phyloP scores from a whole-genome alignment of 2,329 filamentous ascomycete genomes.

The Epichloe baconii region DNA sequence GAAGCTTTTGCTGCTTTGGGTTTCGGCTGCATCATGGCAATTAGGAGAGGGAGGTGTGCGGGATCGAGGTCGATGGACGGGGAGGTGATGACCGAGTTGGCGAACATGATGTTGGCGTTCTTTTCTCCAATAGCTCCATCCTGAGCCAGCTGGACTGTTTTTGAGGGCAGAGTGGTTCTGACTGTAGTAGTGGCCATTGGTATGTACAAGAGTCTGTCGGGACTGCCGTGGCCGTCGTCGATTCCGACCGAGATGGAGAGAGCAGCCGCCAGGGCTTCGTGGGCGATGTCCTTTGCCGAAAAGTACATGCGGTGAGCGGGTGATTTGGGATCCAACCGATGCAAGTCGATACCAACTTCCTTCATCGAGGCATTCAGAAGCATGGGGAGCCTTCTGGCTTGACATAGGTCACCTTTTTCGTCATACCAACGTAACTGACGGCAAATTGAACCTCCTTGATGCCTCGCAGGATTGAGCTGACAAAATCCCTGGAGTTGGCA shows the following conservation, averaged over 20 bases:
- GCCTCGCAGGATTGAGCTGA: slow-evolving; percentile 77
- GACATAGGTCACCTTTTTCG: slow-evolving; percentile 61
- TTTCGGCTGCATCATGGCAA: slow-evolving; percentile 57
- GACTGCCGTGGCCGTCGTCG: slow-evolving; percentile 76
- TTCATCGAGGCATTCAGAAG: slow-evolving; percentile 87
- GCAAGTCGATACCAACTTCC: slow-evolving; percentile 84
- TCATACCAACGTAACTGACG: slow-evolving; percentile 78
- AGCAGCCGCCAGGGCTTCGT: slow-evolving; percentile 84
- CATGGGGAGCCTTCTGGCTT: slow-evolving; percentile 54
- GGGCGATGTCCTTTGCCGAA: slow-evolving; percentile 78
- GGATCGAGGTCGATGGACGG: slow-evolving; percentile 89
- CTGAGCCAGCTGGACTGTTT: slow-evolving; percentile 71
- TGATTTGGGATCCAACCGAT: slow-evolving; percentile 82
- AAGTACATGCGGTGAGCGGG: slow-evolving; percentile 99
- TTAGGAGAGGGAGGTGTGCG: slow-evolving; percentile 73
- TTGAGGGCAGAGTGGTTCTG: slow-evolving; percentile 86
- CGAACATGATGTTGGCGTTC: slow-evolving; percentile 92
- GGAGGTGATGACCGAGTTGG: slow-evolving; percentile 91
- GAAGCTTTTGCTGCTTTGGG: slow-evolving; percentile 20
- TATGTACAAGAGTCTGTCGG: slow-evolving; percentile 80
- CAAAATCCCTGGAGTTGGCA: slow-evolving; percentile 84
- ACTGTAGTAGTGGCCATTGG: slow-evolving; percentile 96
- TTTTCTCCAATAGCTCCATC: slow-evolving; percentile 64
- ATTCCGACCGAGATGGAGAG: slow-evolving; percentile 86
- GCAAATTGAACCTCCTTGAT: slow-evolving; percentile 96